A percentile compares a stretch with the other conserved stretches of the same genome.
Conservation (phyloP, 192 early-diverging fungal species). For the Coemansia sp. region DNA sequence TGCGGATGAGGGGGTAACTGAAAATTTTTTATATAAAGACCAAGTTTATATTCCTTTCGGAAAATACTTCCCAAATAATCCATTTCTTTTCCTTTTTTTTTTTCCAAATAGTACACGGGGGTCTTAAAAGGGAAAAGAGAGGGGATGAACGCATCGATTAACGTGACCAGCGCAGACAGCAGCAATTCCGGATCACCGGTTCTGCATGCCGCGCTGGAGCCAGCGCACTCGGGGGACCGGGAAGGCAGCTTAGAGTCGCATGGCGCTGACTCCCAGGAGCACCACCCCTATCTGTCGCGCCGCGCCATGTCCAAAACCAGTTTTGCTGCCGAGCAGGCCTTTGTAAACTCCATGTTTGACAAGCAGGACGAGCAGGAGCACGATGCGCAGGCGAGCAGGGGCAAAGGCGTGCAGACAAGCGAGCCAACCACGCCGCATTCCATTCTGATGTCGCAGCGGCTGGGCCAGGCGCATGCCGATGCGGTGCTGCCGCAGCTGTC, state of each 20-base stretch:
- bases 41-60: no score
- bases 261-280: neutral
- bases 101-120: no score
- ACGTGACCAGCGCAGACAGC: no score
- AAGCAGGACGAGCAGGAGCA: neutral
- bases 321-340: slow-evolving; percentile 34
- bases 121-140: no score
- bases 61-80: no score
- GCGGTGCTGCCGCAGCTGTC: slow-evolving; percentile 47
- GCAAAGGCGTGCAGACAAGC: neutral
- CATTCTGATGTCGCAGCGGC: slow-evolving; percentile 49
- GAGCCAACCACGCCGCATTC: slow-evolving; percentile 18
- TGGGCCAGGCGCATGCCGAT: slow-evolving; percentile 36
- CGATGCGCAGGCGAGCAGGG: neutral
- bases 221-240: no score
- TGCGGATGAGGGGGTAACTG: no score
- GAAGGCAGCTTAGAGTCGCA: neutral
- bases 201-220: no score
- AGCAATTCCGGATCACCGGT: no score
- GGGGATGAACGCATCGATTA: no score
- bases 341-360: slow-evolving; percentile 43
- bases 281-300: slow-evolving; percentile 25
- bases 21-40: no score
- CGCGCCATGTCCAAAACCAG: slow-evolving; percentile 32
- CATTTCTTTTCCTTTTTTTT: no score